Evolutionary conservation across 306 rosid genomes (phyloP).

Genomic region (cucumber (Cucumis sativus)): DNA sequence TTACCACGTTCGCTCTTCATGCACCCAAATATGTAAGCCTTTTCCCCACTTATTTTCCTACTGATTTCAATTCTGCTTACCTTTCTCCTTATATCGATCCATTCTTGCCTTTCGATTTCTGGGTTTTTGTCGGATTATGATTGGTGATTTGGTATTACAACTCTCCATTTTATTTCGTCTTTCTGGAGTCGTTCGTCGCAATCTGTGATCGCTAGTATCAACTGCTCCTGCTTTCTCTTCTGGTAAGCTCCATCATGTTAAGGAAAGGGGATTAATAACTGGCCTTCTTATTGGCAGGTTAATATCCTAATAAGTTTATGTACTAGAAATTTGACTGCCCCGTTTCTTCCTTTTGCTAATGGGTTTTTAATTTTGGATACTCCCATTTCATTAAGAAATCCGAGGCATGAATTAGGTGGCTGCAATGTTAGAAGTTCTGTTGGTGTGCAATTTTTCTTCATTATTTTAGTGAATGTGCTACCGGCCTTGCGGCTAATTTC

Average conservation of each 20-base stretch:
- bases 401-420: background rate
- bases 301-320: background rate
- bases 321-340: background rate
- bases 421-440: background rate
- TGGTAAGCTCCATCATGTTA: background rate
- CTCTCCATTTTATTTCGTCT: background rate
- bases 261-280: background rate
- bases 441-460: background rate
- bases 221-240: background rate
- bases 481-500: no score
- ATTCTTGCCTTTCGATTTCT: background rate
- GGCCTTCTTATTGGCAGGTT: background rate
- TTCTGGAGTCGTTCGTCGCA: background rate
- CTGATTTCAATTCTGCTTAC: background rate
- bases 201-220: no score
- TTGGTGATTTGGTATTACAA: background rate
- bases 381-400: background rate
- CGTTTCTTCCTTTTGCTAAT: background rate
- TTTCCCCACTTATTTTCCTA: background rate
- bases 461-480: background rate
- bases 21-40: constrained; percentile 52
- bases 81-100: background rate
- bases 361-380: background rate
- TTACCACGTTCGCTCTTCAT: constrained; percentile 54
- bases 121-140: background rate